Evolutionary conservation across 2,329 filamentous ascomycete genomes (phyloP).

Genomic region (Penicillium sp.): DNA sequence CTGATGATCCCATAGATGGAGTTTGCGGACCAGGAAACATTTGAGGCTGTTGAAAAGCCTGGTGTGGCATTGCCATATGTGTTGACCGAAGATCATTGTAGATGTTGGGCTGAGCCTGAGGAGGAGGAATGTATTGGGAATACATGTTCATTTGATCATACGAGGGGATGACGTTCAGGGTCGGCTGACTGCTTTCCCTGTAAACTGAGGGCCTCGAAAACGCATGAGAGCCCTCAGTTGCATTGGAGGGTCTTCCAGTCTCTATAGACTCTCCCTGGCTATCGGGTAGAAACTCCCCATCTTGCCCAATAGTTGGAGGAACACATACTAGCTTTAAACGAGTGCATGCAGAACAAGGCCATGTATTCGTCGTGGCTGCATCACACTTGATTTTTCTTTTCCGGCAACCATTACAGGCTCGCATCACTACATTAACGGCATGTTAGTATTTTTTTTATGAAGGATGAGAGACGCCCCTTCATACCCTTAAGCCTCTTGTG

Average conservation of each 20-base stretch:
- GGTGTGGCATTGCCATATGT: conserved; percentile 32
- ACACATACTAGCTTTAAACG: conserved; percentile 91
- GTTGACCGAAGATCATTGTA: conserved; percentile 34
- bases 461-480: conserved; percentile 8
- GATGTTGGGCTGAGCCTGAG: conserved; percentile 29
- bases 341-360: conserved; percentile 93
- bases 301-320: conserved; percentile 77
- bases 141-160: conserved; percentile 50
- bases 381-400: conserved; percentile 98
- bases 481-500: conserved; percentile 94
- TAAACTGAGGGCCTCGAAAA: conserved; percentile 52
- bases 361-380: conserved; percentile 92
- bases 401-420: conserved; percentile 92
- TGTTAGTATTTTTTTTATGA: conserved; percentile 14
- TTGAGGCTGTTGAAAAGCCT: conserved; percentile 30
- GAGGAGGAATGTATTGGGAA: conserved; percentile 37
- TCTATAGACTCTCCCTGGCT: conserved; percentile 30
- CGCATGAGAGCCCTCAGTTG: conserved; percentile 52
- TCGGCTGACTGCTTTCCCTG: conserved; percentile 51
- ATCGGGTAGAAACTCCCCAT: conserved; percentile 51
- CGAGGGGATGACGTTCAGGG: conserved; percentile 42
- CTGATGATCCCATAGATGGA: conserved; percentile 30
- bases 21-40: conserved; percentile 29
- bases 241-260: conserved; percentile 32
- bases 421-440: conserved; percentile 68